Base-by-base conservation (phyloP, 2,329 filamentous ascomycete species). In the Corynespora cassiicola region DNA sequence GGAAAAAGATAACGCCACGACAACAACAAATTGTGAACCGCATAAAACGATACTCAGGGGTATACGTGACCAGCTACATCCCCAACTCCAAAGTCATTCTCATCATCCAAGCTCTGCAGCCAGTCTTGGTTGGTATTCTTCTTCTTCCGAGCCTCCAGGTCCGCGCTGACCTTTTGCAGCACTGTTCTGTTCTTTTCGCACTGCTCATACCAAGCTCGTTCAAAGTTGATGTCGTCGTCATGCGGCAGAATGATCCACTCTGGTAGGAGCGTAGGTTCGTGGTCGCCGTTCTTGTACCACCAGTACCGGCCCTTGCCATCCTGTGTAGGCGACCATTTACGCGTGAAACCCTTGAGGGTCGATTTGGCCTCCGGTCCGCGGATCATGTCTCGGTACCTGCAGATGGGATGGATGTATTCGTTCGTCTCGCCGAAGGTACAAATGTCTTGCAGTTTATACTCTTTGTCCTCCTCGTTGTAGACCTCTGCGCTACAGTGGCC, bases 391-490 rank as follows among this genome's bases (percentile, higher is more conserved):
- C 64, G 64, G 20, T 59, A 55, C 26, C 55, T 37, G 8, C 59
- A 60, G 9, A 68, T 52, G 5, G 76, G 70, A 42, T 79, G 76
- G 7, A 79, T 72, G 44, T 77, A 78, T 47, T 79, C 75, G 42
- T 74, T 66, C 3, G 76, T 78, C 7, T 73, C 58, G 8, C 67
- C 60, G 6, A 75, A 52, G 0, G 66, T 62, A 5, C 64, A 54
- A 6, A 71, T 54, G 1, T 71, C 73, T 5, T 54, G 46, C 11
- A 59, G 56, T 12, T 67, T 68, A 10, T 60, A 65, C 6, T 59
- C 53, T 1, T 68, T 64, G 31, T 70, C 59, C 2, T 67, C 24
- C 3, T 36, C 30, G 27, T 62, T 37, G 31, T 52, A 63, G 3
- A 49, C 37, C 27, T 66, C 64, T 10, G 62, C 63, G 16, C 62